phyloP scores from a whole-genome alignment of 2,329 filamentous ascomycete genomes.

The Alternaria sp. region DNA sequence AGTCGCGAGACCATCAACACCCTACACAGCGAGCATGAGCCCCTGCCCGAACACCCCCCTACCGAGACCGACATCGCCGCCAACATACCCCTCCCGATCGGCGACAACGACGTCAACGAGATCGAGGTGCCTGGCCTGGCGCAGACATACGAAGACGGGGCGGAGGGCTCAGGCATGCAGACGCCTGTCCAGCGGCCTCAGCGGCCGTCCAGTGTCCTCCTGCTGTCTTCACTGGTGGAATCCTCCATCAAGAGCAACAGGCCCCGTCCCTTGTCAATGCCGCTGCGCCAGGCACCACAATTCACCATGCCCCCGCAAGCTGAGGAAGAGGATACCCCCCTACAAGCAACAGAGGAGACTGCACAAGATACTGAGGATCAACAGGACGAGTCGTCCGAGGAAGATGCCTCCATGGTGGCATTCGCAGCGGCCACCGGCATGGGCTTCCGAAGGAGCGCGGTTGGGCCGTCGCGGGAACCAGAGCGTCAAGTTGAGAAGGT shows the following conservation, averaged over 20 bases:
- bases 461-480: slow-evolving; percentile 21
- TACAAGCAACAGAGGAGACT: not conserved
- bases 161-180: slow-evolving; percentile 29
- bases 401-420: slow-evolving; percentile 39
- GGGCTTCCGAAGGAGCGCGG: slow-evolving; percentile 33
- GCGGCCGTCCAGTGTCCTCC: slow-evolving; percentile 40
- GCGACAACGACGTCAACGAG: slow-evolving; percentile 73
- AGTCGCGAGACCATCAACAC: slow-evolving; percentile 39
- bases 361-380: not conserved
- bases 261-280: slow-evolving; percentile 41
- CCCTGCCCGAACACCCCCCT: slow-evolving; percentile 51
- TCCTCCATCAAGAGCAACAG: slow-evolving; percentile 24
- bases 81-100: slow-evolving; percentile 71
- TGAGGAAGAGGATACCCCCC: not conserved
- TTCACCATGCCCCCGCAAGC: slow-evolving; percentile 24
- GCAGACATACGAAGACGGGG: slow-evolving; percentile 66
- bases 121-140: slow-evolving; percentile 79
- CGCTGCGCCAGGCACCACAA: slow-evolving; percentile 24
- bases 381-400: slow-evolving; percentile 14
- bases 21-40: slow-evolving; percentile 24
- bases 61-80: slow-evolving; percentile 59
- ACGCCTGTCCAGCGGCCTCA: slow-evolving; percentile 33
- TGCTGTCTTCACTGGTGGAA: slow-evolving; percentile 32
- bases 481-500: slow-evolving; percentile 21
- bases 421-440: slow-evolving; percentile 42